Conservation (phyloP, 768 basidiomycete genomes). For the Suillus cothurnatus region DNA sequence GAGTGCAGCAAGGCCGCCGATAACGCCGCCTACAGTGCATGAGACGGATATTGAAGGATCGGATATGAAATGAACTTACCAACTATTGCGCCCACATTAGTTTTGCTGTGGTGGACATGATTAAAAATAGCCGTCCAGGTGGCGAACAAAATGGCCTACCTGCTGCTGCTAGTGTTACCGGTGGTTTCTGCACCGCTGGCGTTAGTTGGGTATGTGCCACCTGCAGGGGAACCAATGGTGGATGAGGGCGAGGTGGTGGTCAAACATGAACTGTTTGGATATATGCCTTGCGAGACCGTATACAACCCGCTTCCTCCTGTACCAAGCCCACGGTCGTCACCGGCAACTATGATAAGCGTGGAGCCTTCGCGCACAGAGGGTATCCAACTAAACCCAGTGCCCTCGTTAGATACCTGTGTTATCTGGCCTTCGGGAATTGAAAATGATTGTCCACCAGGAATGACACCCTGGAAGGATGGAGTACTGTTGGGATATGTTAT, state of each 20-base stretch:
- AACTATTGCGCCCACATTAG: slow-evolving; percentile 52
- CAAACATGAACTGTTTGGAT: slow-evolving; percentile 57
- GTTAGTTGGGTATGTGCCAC: slow-evolving; percentile 68
- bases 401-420: slow-evolving; percentile 44
- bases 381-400: slow-evolving; percentile 72
- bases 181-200: slow-evolving; percentile 38
- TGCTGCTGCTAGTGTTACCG: slow-evolving; percentile 21
- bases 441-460: slow-evolving; percentile 81
- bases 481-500: slow-evolving; percentile 37
- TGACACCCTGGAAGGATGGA: slow-evolving; percentile 68
- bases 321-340: slow-evolving; percentile 68
- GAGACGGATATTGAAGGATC: slow-evolving; percentile 13
- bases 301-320: slow-evolving; percentile 64
- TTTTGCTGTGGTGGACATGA: slow-evolving; percentile 22
- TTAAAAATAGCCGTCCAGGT: slow-evolving; percentile 4
- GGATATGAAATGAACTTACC: slow-evolving; percentile 34
- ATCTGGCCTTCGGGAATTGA: slow-evolving; percentile 53
- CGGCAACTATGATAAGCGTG: slow-evolving; percentile 64
- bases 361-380: slow-evolving; percentile 66
- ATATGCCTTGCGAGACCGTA: slow-evolving; percentile 54
- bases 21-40: slow-evolving; percentile 45
- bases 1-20: slow-evolving; percentile 58
- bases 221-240: slow-evolving; percentile 75
- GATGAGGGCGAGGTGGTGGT: slow-evolving; percentile 68
- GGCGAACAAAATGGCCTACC: slow-evolving; percentile 19